A percentile compares a stretch with the other conserved stretches of the same genome.
phyloP scores from a whole-genome alignment of 2,329 filamentous ascomycete species.

The Westerdykella aurantiaca region DNA sequence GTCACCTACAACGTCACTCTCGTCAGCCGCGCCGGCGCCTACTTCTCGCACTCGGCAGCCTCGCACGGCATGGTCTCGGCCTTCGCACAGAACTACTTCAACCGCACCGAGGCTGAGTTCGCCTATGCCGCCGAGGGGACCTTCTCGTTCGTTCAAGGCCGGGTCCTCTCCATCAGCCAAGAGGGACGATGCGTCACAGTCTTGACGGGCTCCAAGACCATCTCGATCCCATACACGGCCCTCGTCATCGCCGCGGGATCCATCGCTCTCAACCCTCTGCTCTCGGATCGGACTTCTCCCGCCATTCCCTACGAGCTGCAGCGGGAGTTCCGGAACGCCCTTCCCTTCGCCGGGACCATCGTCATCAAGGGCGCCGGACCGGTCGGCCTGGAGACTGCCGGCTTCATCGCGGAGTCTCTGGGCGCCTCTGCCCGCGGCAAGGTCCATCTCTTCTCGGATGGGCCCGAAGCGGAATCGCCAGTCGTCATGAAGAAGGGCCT shows the following conservation, averaged over 20 bases:
- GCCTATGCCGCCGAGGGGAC: slow-evolving; percentile 42
- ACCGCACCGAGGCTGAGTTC: slow-evolving; percentile 49
- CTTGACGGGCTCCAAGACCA: slow-evolving; percentile 28
- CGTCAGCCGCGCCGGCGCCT: slow-evolving; percentile 50
- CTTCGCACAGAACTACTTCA: slow-evolving; percentile 45
- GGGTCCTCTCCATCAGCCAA: slow-evolving; percentile 45
- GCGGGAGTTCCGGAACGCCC: slow-evolving; percentile 31
- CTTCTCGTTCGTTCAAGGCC: slow-evolving; percentile 50
- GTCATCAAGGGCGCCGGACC: slow-evolving; percentile 48
- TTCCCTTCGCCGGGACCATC: slow-evolving; percentile 40
- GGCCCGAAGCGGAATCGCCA: too few species aligned
- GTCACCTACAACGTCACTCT: slow-evolving; percentile 49
- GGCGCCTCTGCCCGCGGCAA: slow-evolving; percentile 18
- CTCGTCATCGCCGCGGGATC: slow-evolving; percentile 54
- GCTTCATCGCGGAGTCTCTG: slow-evolving; percentile 44
- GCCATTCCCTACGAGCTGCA: slow-evolving; percentile 27
- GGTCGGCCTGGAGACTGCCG: slow-evolving; percentile 47
- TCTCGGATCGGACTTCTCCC: slow-evolving; percentile 38
- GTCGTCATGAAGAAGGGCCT: too few species aligned
- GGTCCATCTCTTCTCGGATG: too few species aligned
- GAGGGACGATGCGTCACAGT: slow-evolving; percentile 41
- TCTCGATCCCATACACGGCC: slow-evolving; percentile 45
- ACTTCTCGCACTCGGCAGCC: slow-evolving; percentile 51
- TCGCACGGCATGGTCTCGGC: slow-evolving; percentile 52
- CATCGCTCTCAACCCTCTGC: slow-evolving; percentile 42